Evolutionary conservation across 1,284 basidiomycete species (phyloP), one percentile per base, ranked within the genome.

Genomic region (Afroboletus lepidellus): DNA sequence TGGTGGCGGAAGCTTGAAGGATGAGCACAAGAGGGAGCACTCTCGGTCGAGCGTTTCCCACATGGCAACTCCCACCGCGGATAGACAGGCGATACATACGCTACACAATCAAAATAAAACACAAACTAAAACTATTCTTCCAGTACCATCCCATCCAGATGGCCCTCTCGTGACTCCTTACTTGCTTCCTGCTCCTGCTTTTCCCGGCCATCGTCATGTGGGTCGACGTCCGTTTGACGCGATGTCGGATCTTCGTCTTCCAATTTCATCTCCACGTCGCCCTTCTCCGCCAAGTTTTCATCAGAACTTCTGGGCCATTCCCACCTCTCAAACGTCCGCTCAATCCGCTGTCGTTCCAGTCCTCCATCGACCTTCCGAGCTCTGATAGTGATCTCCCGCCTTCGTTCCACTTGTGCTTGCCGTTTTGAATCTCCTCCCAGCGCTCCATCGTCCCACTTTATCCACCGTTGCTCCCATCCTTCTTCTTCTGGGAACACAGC

Each of bases 291-390:
- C 55, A 42, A 45, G 9, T 36, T 41, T 23, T 54, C 42, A 23
- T 48, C 53, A 25, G 54, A 38, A 32, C 48, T 41, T 5, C 62
- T 58, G 18, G 66, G 51, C 85, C 85, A 88, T 21, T 64, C 72
- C 85, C 86, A 90, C 48, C 76, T 74, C 68, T 91, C 88, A 44
- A 84, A 70, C 23, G 77, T 71, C 53, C 87, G 77, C 62, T 86
- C 83, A 54, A 89, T 79, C 49, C 78, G 74, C 57, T 90, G 86
- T 60, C 87, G 74, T 64, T 90, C 87, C 39, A 87, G 46, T 33
- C 84, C 81, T 25, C 72, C 72, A 33, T 61, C 72, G 20, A 77
- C 81, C 67, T 72, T 77, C 56, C 87, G 77, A 54, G 85, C 74
- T 64, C 81, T 86, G 20, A 83, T 67, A 16, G 82, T 72, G 30